Evolutionary conservation across 805 yeast species (phyloP).

Genomic region (Metschnikowia koreensis): DNA sequence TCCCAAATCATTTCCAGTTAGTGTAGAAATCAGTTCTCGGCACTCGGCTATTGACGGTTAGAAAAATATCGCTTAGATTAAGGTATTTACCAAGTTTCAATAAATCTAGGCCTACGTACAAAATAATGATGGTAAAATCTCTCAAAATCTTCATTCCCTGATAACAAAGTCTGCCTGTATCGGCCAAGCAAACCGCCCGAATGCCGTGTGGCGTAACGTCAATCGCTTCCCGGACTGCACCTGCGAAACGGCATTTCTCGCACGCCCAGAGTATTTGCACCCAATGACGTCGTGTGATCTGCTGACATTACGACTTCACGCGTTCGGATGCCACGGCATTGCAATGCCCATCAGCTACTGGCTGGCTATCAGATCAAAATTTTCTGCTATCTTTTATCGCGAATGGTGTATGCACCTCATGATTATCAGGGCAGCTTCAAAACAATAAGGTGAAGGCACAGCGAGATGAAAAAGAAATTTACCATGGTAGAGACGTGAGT

Average conservation of each 20-base stretch:
- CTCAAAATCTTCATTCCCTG: neutral
- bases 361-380: neutral
- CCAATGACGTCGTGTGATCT: slow-evolving; percentile 1
- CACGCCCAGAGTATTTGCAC: neutral
- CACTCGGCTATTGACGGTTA: no score
- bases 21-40: no score
- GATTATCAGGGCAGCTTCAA: neutral
- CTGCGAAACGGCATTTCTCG: neutral
- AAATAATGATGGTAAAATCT: neutral
- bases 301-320: neutral
- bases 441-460: neutral
- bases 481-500: neutral
- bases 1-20: no score
- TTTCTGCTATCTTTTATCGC: neutral
- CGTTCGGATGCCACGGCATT: neutral
- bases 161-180: neutral
- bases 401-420: neutral
- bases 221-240: neutral
- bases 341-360: neutral
- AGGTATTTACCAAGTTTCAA: no score
- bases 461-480: neutral
- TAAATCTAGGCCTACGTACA: no score
- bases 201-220: neutral
- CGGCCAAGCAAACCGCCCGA: neutral
- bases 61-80: no score